Conservation (phyloP, 106 monocot species). For the Platanthera zijinensis region DNA sequence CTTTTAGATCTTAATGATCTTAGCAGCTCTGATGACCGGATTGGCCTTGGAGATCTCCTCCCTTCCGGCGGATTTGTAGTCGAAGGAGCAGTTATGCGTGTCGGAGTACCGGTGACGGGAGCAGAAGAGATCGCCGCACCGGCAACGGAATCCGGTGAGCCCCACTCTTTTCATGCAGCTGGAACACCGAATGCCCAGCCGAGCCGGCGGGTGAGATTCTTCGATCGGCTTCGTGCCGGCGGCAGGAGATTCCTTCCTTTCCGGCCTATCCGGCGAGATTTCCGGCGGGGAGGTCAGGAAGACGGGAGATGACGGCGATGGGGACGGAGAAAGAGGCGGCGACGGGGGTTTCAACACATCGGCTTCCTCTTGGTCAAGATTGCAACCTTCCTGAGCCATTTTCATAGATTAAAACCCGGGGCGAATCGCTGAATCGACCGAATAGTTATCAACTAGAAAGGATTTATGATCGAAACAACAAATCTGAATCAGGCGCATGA, state of each 20-base stretch:
- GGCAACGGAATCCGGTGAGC: slow-evolving; percentile 35
- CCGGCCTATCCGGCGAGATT: not conserved
- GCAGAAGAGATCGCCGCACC: slow-evolving; percentile 51
- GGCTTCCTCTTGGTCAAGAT: slow-evolving; percentile 6
- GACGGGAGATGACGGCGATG: not conserved
- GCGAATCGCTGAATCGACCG: not conserved
- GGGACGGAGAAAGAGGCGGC: not conserved
- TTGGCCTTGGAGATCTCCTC: slow-evolving; percentile 50
- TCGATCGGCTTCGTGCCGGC: not conserved
- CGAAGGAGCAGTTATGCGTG: slow-evolving; percentile 38
- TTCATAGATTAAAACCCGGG: not conserved
- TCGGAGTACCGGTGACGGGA: slow-evolving; percentile 38
- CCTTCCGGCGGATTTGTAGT: slow-evolving; percentile 48
- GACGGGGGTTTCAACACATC: not conserved
- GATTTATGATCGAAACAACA: not conserved
- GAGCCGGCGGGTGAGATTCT: slow-evolving; percentile 4
- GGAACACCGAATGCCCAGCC: slow-evolving; percentile 15
- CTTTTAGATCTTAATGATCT: slow-evolving; percentile 49
- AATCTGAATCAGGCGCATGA: not conserved
- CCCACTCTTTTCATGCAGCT: slow-evolving; percentile 29
- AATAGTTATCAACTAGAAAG: not conserved
- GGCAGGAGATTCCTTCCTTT: not conserved
- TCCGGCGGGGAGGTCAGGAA: not conserved
- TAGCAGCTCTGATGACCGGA: slow-evolving; percentile 40
- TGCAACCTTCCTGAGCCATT: slow-evolving; percentile 11